Conservation (phyloP, 2,329 filamentous ascomycete genomes). For the Fusarium guadeloupense region DNA sequence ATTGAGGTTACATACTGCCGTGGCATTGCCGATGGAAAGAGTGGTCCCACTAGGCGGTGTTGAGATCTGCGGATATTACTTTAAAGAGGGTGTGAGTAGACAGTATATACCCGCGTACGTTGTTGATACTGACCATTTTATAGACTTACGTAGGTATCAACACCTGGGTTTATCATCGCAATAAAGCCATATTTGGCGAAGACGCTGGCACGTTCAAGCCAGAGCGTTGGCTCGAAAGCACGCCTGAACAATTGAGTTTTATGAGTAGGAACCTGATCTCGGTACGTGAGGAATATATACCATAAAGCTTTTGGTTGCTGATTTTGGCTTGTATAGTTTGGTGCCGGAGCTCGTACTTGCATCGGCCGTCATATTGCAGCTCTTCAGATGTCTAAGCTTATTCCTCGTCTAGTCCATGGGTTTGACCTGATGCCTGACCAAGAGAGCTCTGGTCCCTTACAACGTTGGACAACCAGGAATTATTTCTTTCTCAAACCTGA, state of each 20-base stretch:
- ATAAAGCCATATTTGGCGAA: neutral
- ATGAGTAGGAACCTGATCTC: conserved; percentile 6
- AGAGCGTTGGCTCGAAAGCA: conserved; percentile 1
- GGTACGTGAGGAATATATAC: neutral
- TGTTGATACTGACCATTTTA: too few species aligned
- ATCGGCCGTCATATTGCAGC: conserved; percentile 1
- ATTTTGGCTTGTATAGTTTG: neutral
- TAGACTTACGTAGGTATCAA: too few species aligned
- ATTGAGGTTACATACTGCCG: neutral
- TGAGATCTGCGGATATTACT: neutral
- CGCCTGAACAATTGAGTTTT: neutral
- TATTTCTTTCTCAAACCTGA: conserved; percentile 1
- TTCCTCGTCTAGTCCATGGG: neutral
- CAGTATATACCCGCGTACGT: too few species aligned
- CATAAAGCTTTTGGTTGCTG: accelerated
- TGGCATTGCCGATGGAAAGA: conserved; percentile 2
- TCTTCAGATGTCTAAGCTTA: conserved; percentile 2
- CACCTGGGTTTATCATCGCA: too few species aligned
- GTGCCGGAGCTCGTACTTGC: conserved; percentile 1
- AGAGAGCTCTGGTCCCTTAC: neutral
- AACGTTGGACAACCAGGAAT: neutral
- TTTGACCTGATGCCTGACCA: neutral
- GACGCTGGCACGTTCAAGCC: neutral
- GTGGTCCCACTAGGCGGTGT: neutral
- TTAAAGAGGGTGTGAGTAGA: neutral